A percentile compares a stretch with the other conserved stretches of the same genome.
Conservation (phyloP, 2,329 filamentous ascomycete species). For the Nannizzia gypsea region DNA sequence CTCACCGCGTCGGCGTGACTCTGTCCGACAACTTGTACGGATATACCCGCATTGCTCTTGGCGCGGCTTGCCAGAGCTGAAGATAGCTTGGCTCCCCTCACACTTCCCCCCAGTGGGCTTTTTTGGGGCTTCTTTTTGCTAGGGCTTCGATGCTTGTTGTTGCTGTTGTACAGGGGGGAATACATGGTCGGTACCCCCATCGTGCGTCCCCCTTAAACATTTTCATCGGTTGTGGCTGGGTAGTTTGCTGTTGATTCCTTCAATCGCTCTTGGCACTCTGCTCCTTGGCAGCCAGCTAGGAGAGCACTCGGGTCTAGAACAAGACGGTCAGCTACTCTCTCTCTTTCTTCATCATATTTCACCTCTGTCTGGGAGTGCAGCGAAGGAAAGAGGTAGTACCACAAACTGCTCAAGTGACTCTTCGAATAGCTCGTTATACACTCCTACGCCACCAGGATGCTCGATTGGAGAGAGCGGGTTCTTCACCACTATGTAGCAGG, state of each 20-base stretch:
- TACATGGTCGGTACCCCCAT: background rate
- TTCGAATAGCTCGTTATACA: constrained; percentile 55
- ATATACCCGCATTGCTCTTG: background rate
- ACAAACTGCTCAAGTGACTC: constrained; percentile 43
- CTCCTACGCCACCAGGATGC: constrained; percentile 49
- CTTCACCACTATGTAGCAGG: constrained; percentile 44
- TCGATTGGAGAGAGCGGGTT: constrained; percentile 51
- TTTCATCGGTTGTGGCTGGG: background rate
- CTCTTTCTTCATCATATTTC: background rate
- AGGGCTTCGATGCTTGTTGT: background rate
- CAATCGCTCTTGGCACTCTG: background rate
- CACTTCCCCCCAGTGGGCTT: background rate
- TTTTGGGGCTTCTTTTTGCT: background rate
- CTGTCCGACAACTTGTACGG: too few species aligned
- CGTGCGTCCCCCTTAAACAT: background rate
- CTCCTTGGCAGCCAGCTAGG: background rate
- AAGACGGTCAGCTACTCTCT: background rate
- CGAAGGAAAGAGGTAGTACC: constrained; percentile 21
- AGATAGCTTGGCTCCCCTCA: background rate
- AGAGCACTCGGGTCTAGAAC: constrained; percentile 11
- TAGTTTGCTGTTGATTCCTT: background rate
- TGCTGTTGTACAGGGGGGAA: background rate
- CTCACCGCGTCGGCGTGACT: too few species aligned
- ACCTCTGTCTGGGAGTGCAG: too few species aligned
- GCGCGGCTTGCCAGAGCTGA: background rate